Conservation (phyloP, 139 green algal genomes). For the Asterochloris sp. region DNA sequence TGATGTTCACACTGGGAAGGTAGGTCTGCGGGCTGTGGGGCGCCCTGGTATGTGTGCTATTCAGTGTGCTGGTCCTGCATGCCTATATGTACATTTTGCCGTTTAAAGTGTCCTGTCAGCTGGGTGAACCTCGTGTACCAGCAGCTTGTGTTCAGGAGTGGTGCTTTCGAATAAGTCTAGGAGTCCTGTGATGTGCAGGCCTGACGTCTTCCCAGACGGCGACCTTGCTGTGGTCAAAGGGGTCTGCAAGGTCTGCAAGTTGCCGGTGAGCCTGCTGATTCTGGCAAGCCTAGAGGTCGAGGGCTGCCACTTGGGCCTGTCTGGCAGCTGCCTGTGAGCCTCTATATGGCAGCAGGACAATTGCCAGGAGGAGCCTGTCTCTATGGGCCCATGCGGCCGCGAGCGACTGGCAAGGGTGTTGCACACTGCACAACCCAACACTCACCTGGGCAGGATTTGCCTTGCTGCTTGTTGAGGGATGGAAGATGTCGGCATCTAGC, state of each 20-base stretch:
- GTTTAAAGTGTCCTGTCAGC: too few species aligned
- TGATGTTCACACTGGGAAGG: constrained; percentile 49
- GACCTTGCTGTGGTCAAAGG: constrained; percentile 59
- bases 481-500: background rate
- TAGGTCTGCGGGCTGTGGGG: too few species aligned
- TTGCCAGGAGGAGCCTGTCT: background rate
- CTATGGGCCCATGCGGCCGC: background rate
- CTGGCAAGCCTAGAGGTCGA: background rate
- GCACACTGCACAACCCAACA: background rate
- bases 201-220: constrained; percentile 54
- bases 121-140: too few species aligned
- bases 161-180: too few species aligned
- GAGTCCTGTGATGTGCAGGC: background rate
- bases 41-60: too few species aligned
- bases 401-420: background rate
- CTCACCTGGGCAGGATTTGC: background rate
- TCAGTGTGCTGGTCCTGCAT: too few species aligned
- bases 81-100: too few species aligned
- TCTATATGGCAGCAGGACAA: background rate
- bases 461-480: background rate
- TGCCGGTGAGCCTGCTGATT: constrained; percentile 17
- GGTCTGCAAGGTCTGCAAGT: constrained; percentile 31
- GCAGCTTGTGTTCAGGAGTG: too few species aligned
- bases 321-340: background rate
- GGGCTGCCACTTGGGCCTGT: background rate